phyloP scores from a whole-genome alignment of 163 green algal genomes.

The Chlorella variabilis region DNA sequence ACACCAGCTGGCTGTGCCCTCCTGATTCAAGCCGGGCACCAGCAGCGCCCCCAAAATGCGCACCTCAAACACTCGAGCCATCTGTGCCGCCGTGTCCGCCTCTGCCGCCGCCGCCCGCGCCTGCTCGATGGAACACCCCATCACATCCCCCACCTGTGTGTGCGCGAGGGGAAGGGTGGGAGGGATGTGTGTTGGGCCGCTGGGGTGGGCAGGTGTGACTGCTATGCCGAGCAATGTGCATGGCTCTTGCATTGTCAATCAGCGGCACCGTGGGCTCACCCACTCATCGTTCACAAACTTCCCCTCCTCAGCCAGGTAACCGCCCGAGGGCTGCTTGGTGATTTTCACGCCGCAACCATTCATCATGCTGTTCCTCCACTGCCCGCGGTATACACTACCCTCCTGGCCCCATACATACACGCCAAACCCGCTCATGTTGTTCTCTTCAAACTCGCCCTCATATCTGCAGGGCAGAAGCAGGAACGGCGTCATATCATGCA shows the following conservation, averaged over 20 bases:
- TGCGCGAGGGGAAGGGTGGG: too few relatives aligned
- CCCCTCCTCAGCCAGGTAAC: slow-evolving; percentile 49
- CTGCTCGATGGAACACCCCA: slow-evolving; percentile 45
- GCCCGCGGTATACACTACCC: slow-evolving; percentile 21
- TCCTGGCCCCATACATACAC: slow-evolving; percentile 53
- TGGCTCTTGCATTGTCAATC: too few relatives aligned
- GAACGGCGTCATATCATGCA: too few relatives aligned
- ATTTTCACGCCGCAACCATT: slow-evolving; percentile 59
- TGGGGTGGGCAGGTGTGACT: neutral
- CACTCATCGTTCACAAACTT: slow-evolving; percentile 55
- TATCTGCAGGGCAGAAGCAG: too few relatives aligned
- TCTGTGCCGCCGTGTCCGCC: slow-evolving; percentile 47
- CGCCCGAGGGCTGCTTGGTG: slow-evolving; percentile 37
- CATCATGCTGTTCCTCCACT: slow-evolving; percentile 55
- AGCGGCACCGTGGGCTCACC: slow-evolving; percentile 21
- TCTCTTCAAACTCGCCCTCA: slow-evolving; percentile 53
- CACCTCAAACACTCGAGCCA: slow-evolving; percentile 51
- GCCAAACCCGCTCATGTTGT: slow-evolving; percentile 58
- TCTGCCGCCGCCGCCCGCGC: slow-evolving; percentile 36
- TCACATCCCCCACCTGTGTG: slow-evolving; percentile 33
- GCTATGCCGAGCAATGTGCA: too few relatives aligned
- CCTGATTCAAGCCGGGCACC: too few relatives aligned
- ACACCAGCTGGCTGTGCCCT: too few relatives aligned
- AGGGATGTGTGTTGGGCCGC: neutral
- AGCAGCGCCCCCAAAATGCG: too few relatives aligned